Percentiles rank a stretch among this genome's conserved stretches.
phyloP scores from a whole-genome alignment of 2,329 filamentous ascomycete species.

The Orbilia blumenaviensis region DNA sequence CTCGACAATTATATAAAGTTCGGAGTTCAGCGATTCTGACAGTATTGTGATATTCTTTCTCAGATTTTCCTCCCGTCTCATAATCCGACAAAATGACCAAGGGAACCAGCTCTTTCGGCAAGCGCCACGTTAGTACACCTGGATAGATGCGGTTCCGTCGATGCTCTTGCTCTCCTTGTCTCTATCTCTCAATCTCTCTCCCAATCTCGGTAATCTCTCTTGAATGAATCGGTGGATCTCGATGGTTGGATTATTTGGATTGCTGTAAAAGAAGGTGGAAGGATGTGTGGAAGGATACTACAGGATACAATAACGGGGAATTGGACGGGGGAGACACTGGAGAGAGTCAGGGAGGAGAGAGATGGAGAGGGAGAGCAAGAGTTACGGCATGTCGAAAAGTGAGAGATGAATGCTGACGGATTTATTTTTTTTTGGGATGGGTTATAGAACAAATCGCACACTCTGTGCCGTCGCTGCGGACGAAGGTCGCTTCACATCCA shows the following conservation, averaged over 20 bases:
- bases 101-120: constrained; percentile 58
- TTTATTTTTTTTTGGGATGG: constrained; percentile 1
- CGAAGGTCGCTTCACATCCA: constrained; percentile 98
- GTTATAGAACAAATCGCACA: constrained; percentile 86
- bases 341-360: not conserved
- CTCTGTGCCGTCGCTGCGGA: constrained; percentile 97
- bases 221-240: constrained; percentile 8
- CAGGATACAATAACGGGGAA: not conserved
- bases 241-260: not conserved
- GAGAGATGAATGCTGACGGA: constrained; percentile 22
- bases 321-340: not conserved
- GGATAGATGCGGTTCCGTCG: not conserved
- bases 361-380: not conserved
- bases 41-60: not conserved
- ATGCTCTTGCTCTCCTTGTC: not conserved
- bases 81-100: constrained; percentile 54
- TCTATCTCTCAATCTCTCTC: not conserved
- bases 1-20: too few species aligned
- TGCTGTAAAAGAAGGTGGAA: not conserved
- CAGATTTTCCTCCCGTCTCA: constrained; percentile 37
- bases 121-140: constrained; percentile 58
- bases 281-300: constrained; percentile 3
- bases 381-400: not conserved
- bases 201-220: not conserved
- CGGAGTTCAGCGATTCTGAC: constrained; percentile 8